Conservation (phyloP, 352 stramenopile species). For the Globisporangium paddicum region DNA sequence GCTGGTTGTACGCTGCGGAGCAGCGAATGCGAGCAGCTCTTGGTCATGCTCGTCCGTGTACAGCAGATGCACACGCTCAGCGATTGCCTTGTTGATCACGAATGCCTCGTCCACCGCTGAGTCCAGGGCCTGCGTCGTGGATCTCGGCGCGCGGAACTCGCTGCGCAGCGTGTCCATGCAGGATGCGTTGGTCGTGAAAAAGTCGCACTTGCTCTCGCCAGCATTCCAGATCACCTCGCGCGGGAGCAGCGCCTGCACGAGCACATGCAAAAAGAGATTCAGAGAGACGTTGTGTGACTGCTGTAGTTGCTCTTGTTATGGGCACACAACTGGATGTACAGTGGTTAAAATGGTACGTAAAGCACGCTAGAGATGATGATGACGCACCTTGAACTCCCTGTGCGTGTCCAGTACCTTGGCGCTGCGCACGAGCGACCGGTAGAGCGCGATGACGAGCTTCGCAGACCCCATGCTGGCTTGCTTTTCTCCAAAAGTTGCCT, state of each 20-base stretch:
- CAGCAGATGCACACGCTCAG: conserved; percentile 59
- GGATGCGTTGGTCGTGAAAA: conserved; percentile 49
- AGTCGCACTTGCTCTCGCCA: conserved; percentile 50
- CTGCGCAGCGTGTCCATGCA: conserved; percentile 44
- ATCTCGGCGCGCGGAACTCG: conserved; percentile 35
- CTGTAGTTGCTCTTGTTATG: not conserved
- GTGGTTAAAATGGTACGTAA: not conserved
- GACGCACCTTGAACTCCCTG: conserved; percentile 54
- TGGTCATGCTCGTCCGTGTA: conserved; percentile 40
- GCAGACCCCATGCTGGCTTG: conserved; percentile 27
- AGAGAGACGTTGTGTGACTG: not conserved
- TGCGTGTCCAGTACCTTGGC: conserved; percentile 54
- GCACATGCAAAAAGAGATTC: not conserved
- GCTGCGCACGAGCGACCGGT: conserved; percentile 64
- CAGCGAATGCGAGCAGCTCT: conserved; percentile 32
- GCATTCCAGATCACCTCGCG: conserved; percentile 51
- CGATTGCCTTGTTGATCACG: conserved; percentile 56
- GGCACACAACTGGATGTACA: not conserved
- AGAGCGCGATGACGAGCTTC: conserved; percentile 61
- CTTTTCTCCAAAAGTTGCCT: not conserved
- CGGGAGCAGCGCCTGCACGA: conserved; percentile 49
- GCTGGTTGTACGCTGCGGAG: conserved; percentile 21
- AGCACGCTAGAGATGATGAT: not conserved
- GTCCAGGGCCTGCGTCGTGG: conserved; percentile 15
- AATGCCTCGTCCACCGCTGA: conserved; percentile 58